Base-by-base conservation (phyloP, 805 yeast species). In the Ogataea paraovalis region DNA sequence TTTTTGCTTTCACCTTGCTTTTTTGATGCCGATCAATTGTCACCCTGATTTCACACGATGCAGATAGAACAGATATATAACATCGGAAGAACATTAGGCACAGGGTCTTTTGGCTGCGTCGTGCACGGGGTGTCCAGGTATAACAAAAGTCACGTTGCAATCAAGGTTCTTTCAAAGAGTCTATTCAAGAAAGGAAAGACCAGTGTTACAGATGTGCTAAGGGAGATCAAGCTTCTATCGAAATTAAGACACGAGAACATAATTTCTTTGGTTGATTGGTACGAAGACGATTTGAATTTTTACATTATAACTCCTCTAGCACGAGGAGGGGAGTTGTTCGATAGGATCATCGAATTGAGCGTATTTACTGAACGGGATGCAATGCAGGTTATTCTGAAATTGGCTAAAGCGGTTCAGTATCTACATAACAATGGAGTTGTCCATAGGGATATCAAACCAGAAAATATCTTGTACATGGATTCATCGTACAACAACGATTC, bases 221-320 rank as follows among this genome's bases (percentile, higher is more conserved):
- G 63, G 72, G 97, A 91, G 63, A 73, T 91, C 50, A 61, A 72
- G 7, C 67, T 91, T 42, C 71, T 90, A 43, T 79, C 77, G 57
- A 75, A 74, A 50, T 71, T 89, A 53, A 62, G 76, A 42, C 94
- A 88, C 64, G 89, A 88, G 2, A 83, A 89, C 65, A 87, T 90
- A 54, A 92, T 91, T 13, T 80, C 82, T 19, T 85, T 89, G 60
- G 71, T 82, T 41, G 96, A 87, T 62, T 88, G 92, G 90, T 90
- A 88, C 62, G 97, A 90, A 68, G 78, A 87, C 32, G 82, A 80
- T 63, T 92, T 87, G 56, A 87, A 88, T 67, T 87, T 86, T 65
- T 90, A 87, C 61, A 83, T 90, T 46, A 96, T 87, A 22, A 90
- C 96, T 2, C 95, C 90, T 64, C 71, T 90, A 57, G 96, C 96